Base-by-base conservation (phyloP, 495 filamentous ascomycete species). In the Neurospora pannonica region DNA sequence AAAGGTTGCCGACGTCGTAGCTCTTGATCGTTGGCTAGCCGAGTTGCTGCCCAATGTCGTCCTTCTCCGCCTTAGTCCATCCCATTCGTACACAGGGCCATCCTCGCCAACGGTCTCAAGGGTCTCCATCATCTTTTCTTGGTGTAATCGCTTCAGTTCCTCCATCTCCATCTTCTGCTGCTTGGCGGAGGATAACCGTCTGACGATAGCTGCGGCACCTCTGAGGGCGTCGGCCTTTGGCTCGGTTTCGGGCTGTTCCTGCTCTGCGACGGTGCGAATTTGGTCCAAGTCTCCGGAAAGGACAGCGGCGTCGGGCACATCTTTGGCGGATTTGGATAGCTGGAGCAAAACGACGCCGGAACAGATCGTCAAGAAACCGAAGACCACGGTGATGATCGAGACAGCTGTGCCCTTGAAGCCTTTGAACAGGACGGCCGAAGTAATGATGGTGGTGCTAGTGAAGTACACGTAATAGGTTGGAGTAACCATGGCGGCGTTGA, bases 391-490 rank as follows among this genome's bases (percentile, higher is more conserved):
- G 21, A 93, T 83, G 73, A 98, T 99, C 42, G 92, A 87, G 10
- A 88, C 88, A 1, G 89, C 87, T 0, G 92, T 91, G 40, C 95
- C 96, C 78, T 97, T 95, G 88, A 99, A 98, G 5, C 96, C 96
- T 74, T 90, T 92, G 81, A 99, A 99, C 19, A 99, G 86, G 31
- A 99, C 89, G 8, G 95, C 93, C 1, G 94, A 97, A 9, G 94
- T 95, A 74, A 98, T 89, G 76, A 99, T 97, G 5, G 96, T 99
- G 19, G 93, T 90, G 77, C 90, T 96, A 62, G 96, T 99, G 82
- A 99, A 99, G 85, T 93, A 94, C 75, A 99, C 96, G 80, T 99
- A 99, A 83, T 99, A 99, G 5, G 96, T 99, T 0, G 96, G 96
- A 0, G 96, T 99, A 71, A 99, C 96, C 74, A 99, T 88, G 2